Conservation (phyloP, 2,329 filamentous ascomycete species). For the Sporothrix sp. region DNA sequence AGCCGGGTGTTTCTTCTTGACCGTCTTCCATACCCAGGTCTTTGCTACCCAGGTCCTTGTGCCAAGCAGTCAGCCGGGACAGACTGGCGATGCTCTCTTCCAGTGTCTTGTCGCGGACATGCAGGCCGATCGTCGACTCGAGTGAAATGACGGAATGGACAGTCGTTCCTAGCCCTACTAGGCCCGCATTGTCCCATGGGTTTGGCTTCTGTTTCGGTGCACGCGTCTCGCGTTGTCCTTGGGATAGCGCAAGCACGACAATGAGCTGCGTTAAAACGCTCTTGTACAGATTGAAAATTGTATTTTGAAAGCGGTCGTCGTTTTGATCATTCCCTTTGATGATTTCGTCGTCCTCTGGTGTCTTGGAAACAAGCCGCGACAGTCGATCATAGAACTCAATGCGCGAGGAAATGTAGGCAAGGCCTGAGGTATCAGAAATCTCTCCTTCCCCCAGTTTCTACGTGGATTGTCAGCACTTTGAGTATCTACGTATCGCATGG, state of each 20-base stretch:
- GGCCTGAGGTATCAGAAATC: not conserved
- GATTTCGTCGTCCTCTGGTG: not conserved
- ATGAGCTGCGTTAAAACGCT: conserved; percentile 8
- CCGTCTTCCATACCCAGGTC: too few relatives aligned
- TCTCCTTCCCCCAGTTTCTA: not conserved
- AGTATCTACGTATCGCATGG: too few relatives aligned
- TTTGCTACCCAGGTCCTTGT: too few relatives aligned
- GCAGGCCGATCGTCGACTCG: conserved; percentile 1
- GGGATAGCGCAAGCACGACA: not conserved
- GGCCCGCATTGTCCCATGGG: not conserved
- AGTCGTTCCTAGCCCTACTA: too few relatives aligned
- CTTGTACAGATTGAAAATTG: not conserved
- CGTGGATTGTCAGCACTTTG: not conserved
- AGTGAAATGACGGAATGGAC: conserved; percentile 1
- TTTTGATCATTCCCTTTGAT: not conserved
- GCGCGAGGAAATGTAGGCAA: conserved; percentile 7
- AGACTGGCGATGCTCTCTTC: conserved; percentile 7
- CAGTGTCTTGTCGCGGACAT: conserved; percentile 1
- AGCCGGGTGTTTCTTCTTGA: not conserved
- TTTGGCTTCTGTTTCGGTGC: not conserved
- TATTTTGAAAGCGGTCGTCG: not conserved
- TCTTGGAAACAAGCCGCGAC: not conserved
- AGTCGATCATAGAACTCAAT: conserved; percentile 8
- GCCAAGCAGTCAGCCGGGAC: too few relatives aligned
- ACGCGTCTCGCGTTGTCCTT: conserved; percentile 1